phyloP scores from a whole-genome alignment of 352 stramenopile genomes.

The Phytophthora capsici region DNA sequence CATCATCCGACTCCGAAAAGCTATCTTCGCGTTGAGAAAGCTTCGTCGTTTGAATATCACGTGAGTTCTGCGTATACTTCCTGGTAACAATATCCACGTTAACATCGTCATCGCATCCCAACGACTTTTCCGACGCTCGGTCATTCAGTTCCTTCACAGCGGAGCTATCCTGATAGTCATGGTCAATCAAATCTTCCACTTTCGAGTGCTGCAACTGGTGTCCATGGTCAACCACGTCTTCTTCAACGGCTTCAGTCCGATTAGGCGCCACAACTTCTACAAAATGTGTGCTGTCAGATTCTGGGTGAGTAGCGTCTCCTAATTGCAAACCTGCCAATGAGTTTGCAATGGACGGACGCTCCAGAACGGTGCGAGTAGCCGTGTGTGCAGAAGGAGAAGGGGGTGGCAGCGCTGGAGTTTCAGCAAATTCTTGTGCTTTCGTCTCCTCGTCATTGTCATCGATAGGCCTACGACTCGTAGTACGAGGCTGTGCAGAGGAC shows the following conservation, averaged over 20 bases:
- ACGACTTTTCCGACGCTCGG: constrained; percentile 4
- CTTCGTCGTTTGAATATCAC: constrained; percentile 15
- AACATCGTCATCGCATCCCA: constrained; percentile 6
- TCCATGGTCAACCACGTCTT: constrained; percentile 24
- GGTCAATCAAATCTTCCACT: constrained; percentile 24
- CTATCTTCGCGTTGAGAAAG: constrained; percentile 15
- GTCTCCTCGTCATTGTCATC: constrained; percentile 58
- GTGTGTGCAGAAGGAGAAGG: constrained; percentile 51
- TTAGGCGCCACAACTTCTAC: constrained; percentile 6
- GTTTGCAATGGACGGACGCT: constrained; percentile 41
- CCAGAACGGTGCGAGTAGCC: constrained; percentile 41
- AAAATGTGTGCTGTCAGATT: constrained; percentile 4
- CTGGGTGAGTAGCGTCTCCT: constrained; percentile 1
- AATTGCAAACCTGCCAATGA: constrained; percentile 18
- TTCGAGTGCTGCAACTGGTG: constrained; percentile 9
- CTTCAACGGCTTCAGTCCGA: constrained; percentile 3
- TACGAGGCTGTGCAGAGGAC: neutral
- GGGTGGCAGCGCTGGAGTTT: constrained; percentile 48
- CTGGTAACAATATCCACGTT: constrained; percentile 5
- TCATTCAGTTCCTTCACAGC: constrained; percentile 1
- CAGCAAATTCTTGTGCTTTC: constrained; percentile 58
- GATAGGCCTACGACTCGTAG: no score
- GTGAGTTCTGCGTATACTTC: constrained; percentile 17
- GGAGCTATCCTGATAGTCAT: constrained; percentile 7
- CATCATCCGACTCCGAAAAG: constrained; percentile 5